phyloP scores from a whole-genome alignment of 176 grass and related monocot genomes.

The Musa troglodytarum region DNA sequence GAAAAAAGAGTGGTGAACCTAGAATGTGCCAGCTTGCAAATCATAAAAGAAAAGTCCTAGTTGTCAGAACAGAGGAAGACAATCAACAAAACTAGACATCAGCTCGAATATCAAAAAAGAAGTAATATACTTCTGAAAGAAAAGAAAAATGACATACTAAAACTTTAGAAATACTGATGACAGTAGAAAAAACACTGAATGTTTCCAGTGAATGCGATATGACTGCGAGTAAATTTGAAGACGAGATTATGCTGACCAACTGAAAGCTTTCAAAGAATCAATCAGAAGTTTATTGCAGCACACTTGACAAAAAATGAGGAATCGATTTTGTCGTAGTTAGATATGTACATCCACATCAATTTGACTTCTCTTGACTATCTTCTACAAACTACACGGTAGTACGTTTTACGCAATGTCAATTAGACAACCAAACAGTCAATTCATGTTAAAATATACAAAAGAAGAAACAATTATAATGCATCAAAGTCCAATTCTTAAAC shows the following conservation, averaged over 20 bases:
- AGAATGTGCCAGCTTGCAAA: constrained; percentile 13
- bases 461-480: neutral
- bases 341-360: neutral
- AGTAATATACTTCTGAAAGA: neutral
- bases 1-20: constrained; percentile 16
- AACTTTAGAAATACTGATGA: no score
- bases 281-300: no score
- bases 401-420: neutral
- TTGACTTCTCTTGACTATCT: neutral
- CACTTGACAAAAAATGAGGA: neutral
- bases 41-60: constrained; percentile 14
- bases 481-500: neutral
- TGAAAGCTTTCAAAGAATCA: neutral
- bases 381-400: neutral
- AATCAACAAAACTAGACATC: neutral
- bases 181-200: no score
- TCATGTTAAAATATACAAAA: neutral
- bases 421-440: neutral
- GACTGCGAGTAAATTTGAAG: neutral
- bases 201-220: neutral
- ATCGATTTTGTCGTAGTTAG: neutral
- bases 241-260: neutral
- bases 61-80: neutral
- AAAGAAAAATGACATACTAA: no score
- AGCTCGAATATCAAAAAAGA: neutral